Base-by-base conservation (phyloP, 257 asterid species). In the Capsicum chinense region DNA sequence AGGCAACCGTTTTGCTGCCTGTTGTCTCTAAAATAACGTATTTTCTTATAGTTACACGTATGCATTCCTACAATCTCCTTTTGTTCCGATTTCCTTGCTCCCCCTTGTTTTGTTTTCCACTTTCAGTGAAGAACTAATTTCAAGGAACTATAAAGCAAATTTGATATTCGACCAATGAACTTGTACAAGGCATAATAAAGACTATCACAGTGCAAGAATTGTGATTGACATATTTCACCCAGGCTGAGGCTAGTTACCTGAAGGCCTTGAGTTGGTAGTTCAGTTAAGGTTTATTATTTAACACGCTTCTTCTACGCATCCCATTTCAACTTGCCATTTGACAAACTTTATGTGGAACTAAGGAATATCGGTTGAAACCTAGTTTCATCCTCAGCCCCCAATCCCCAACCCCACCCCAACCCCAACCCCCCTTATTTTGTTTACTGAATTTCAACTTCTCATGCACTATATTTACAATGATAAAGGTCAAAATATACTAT, bases 81-180 rank as follows among this genome's bases (percentile, higher is more conserved):
- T 19, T 14, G 79, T 48, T 73, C 59, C 80, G 47, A 47, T 19
- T 48, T 19, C n/a, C 80, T 50, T 74, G 44, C 21, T 48, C 80
- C 59, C 80, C 59, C 48, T 73, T 19, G 42, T 54, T 74, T 74
- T 74, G 60, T 21, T 74, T 73, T 74, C 58, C 59, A 48, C 80
- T 74, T 48, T 26, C 44, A 48, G 37, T 6, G 60, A 19, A 74
- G 60, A 39, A 39, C 78, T 52, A 21, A 74, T 12, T 74, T 74
- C 42, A 14, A 50, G 80, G 80, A 74, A 52, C 10, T 19, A 74
- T 21, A 19, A 21, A 74, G n/a, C 19, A 74, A 19, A 73, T 19
- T 50, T 74, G 17, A 50, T 50, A 26, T n/a, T 19, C 42, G 44
- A 19, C 15, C 54, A 39, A 42, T 48, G 80, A 54, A 50, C 80